A percentile compares a stretch with the other conserved stretches of the same genome.
phyloP scores from a whole-genome alignment of 2,329 filamentous ascomycete genomes.

The Aspergillus nomiae region DNA sequence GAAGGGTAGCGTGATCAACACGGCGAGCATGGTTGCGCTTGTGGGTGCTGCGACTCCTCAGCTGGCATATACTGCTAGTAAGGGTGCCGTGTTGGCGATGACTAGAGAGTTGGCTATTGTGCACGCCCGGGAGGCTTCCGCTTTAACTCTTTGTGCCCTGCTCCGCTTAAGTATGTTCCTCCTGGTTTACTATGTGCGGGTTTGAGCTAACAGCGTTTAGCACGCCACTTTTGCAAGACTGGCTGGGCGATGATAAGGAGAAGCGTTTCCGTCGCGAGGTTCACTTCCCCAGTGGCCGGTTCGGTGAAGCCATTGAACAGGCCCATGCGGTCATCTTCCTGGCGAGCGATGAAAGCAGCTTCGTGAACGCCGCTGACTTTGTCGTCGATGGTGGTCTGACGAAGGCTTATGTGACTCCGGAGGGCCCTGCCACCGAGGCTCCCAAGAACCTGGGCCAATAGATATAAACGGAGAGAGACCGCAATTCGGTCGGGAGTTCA shows the following conservation, averaged over 20 bases:
- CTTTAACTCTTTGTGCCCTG: constrained; percentile 89
- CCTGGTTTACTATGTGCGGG: background rate
- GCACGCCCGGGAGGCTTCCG: constrained; percentile 84
- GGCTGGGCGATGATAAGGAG: constrained; percentile 81
- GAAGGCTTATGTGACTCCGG: constrained; percentile 74
- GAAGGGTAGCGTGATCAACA: constrained; percentile 85
- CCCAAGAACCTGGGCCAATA: constrained; percentile 53
- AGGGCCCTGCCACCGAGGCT: constrained; percentile 57
- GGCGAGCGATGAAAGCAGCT: constrained; percentile 84
- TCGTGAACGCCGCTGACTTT: constrained; percentile 89
- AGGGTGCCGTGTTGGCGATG: constrained; percentile 87
- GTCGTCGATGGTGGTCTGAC: constrained; percentile 95
- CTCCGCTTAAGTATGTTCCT: constrained; percentile 70
- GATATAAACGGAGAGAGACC: background rate
- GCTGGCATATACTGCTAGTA: constrained; percentile 89
- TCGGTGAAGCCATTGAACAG: constrained; percentile 92
- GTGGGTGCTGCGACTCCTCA: constrained; percentile 87
- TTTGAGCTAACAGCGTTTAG: constrained; percentile 33
- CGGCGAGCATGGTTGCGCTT: constrained; percentile 82
- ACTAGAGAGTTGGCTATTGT: constrained; percentile 90
- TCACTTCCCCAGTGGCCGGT: constrained; percentile 84
- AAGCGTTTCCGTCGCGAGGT: constrained; percentile 84
- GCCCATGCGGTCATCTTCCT: constrained; percentile 86
- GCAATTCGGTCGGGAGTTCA: background rate
- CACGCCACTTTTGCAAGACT: constrained; percentile 88